Base-by-base conservation (phyloP, 257 asterid genomes). In the Forsythia suspensa region DNA sequence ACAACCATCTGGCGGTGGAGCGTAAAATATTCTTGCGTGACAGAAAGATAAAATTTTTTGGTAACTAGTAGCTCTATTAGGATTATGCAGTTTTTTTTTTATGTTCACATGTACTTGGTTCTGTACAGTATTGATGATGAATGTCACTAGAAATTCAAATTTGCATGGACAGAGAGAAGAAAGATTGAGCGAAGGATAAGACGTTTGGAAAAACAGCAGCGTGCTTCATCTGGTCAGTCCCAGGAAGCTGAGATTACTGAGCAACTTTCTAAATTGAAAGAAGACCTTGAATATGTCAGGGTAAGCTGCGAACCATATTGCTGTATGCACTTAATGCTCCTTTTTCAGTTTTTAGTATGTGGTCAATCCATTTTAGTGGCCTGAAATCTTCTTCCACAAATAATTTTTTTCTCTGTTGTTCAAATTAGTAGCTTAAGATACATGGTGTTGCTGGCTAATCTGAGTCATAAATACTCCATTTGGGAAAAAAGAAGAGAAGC, bases 211-310 rank as follows among this genome's bases (percentile, higher is more conserved):
- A 95, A 83, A 83, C 97, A 92, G 83, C 97, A 91, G 90, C 97
- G 93, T 40, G 72, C 93, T 70, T 87, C 92, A 29, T 80, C 90
- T 79, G 88, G 77, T 77, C 92, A 82, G 83, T 85, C 88, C 61
- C 97, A 87, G 79, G 96, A 95, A 85, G 80, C 88, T 8, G 94
- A 88, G 80, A 76, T 86, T 78, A 90, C 96, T 59, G 84, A 76
- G 55, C 98, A 95, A 82, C 93, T 91, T 71, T 76, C 92, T 71
- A 88, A 88, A 80, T 76, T 91, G 80, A 93, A 90, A 82, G 99
- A 93, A 84, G 98, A 93, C 85, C 99, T 95, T 80, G 98, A 93
- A 81, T 95, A 95, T 87, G 98, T 95, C 46, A 87, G 88, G 91
- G 99, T 93, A 88, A 80, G 89, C 43, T 79, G 66, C 57, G 76